Evolutionary conservation across 441 rosid species (phyloP), one percentile per base, ranked within the genome.

Genomic region (Hura crepitans): DNA sequence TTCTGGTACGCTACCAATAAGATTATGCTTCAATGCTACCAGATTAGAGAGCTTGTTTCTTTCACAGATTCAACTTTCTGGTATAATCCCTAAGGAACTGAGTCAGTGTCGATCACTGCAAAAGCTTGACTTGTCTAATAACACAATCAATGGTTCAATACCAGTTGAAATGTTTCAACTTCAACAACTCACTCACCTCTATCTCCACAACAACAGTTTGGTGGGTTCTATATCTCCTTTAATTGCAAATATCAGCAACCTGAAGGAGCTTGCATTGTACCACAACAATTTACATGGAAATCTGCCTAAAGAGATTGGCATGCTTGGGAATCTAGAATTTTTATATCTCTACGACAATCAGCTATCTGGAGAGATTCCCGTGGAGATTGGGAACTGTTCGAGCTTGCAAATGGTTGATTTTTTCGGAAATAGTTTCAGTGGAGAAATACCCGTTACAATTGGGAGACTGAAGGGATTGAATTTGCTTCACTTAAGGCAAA

Each of bases 311-410:
- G 97, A 84, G 72, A 82, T 92, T 59, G 87, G 88, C 46, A 47
- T 75, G 78, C 86, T 92, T 6, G 75, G 75, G 23, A 60, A 81
- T 14, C 85, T 92, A 30, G 81, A 90, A 65, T 75, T 89, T 55
- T 54, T 92, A 49, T 92, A 79, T 81, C 85, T 92, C 0, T 90
- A 92, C 17, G 93, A 92, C 42, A 92, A 92, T 60, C 83, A 76
- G 46, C 68, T 90, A 1, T 81, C 87, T 0, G 96, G 97, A 25
- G 79, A 83, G 65, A 86, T 92, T 22, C 97, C 98, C 0, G 11
- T n/a, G 55, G 96, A 90, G 88, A 83, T 92, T 51, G 96, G 96
- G 6, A 90, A 92, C 73, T 90, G 98, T 68, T 82, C 96, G 10
- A 85, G 78, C 77, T 55, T 92, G 74, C 79, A 86, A 82, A 82